Evolutionary conservation across 2,329 filamentous ascomycete species (phyloP), one percentile per base, ranked within the genome.

Genomic region (Ploettnerulaceae sp.): DNA sequence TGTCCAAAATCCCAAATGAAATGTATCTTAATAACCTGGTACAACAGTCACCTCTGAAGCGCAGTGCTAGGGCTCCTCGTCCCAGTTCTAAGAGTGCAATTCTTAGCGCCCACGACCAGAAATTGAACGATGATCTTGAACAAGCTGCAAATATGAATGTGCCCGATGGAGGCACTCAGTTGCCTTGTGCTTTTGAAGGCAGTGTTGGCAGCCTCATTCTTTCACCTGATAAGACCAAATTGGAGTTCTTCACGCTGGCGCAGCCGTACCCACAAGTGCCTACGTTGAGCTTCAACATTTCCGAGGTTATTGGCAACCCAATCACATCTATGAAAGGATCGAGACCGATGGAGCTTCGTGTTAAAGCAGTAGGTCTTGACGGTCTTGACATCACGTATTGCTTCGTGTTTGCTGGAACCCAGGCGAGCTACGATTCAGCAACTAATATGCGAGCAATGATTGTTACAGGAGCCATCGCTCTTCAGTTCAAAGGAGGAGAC

Each of bases 341-440:
- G 5, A 57, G 56, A 28, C 58, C 56, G n/a, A 62, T 63, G 59
- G 57, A 63, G 21, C 28, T 65, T 29, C 54, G 49, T 9, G 43
- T 63, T 15, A 56, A 53, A 22, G 37, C 40, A 4, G 50, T 47
- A 22, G 29, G 45, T 12, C 29, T 51, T 14, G 41, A 51, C 11
- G 48, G 38, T 6, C 39, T 25, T 1, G 33, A 53, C n/a, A 39
- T 41, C 11, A 40, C 41, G 15, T 49, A 63, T 53, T 38, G 49
- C 14, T 65, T 65, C 33, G 37, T 43, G 15, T 56, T 61, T 38
- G 44, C 51, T 21, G 21, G 33, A 8, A 53, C 51, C 7, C 31
- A 38, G 1, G 18, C 33, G 9, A 54, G 48, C 11, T 31, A 37
- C 11, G 48, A 57, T 20, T 44, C 47, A 32, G 60, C 61, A 2